Evolutionary conservation across 495 filamentous ascomycete species (phyloP).

Genomic region (Aspergillus ostianus): DNA sequence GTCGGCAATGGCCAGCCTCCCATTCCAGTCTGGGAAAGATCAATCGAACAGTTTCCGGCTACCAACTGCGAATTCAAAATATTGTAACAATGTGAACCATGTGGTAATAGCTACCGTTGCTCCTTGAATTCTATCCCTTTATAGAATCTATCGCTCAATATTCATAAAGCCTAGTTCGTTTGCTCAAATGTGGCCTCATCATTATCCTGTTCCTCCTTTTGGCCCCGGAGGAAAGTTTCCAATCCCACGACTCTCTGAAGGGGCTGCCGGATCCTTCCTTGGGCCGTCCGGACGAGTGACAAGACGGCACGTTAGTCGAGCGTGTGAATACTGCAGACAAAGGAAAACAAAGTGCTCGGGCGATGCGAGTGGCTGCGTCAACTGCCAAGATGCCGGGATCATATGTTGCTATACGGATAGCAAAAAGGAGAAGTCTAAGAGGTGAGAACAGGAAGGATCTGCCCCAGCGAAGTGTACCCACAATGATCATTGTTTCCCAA

Average conservation of each 20-base stretch:
- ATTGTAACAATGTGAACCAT: slow-evolving; percentile 28
- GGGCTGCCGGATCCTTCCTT: slow-evolving; percentile 33
- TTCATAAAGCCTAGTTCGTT: neutral
- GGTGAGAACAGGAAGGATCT: slow-evolving; percentile 29
- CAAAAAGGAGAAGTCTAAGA: slow-evolving; percentile 56
- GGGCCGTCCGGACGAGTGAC: slow-evolving; percentile 38
- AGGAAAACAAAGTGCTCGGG: slow-evolving; percentile 61
- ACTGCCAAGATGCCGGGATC: slow-evolving; percentile 51
- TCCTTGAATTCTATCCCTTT: neutral
- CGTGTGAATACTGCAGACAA: slow-evolving; percentile 48
- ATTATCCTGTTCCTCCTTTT: too few species aligned
- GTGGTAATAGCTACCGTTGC: slow-evolving; percentile 4
- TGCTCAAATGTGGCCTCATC: neutral
- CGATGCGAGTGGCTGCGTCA: slow-evolving; percentile 52
- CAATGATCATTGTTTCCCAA: neutral
- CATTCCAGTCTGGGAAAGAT: slow-evolving; percentile 30
- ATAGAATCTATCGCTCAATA: neutral
- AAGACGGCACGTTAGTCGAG: slow-evolving; percentile 45
- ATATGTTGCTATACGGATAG: slow-evolving; percentile 56
- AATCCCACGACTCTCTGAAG: slow-evolving; percentile 43
- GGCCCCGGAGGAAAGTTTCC: slow-evolving; percentile 33
- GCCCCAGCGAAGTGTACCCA: neutral
- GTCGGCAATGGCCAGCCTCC: slow-evolving; percentile 27
- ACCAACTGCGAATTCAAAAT: slow-evolving; percentile 31
- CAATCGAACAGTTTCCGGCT: slow-evolving; percentile 32